Percentiles rank a stretch among this genome's conserved stretches.
Evolutionary conservation across 2,329 filamentous ascomycete genomes (phyloP).

Genomic region (Colletotrichum lindemuthianum): DNA sequence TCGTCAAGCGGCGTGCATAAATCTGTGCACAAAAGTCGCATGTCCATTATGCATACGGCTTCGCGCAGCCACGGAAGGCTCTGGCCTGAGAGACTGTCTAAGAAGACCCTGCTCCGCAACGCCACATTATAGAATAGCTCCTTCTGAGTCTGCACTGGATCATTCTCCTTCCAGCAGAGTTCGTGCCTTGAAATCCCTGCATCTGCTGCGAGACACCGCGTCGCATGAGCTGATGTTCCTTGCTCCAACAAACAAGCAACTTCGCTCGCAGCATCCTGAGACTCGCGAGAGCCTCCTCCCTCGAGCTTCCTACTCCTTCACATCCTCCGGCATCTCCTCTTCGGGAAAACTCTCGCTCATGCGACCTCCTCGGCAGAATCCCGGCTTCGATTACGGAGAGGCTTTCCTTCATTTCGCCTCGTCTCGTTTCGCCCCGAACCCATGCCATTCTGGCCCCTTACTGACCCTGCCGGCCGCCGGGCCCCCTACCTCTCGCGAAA

Average conservation of each 20-base stretch:
- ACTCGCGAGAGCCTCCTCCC: conserved; percentile 2
- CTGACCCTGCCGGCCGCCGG: too few species aligned
- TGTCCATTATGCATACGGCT: too few species aligned
- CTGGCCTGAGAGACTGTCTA: not conserved
- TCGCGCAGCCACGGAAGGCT: not conserved
- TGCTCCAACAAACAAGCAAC: conserved; percentile 9
- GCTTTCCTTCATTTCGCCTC: conserved; percentile 16
- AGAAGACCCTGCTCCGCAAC: conserved; percentile 4
- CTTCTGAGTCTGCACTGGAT: conserved; percentile 4
- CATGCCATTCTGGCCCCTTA: not conserved
- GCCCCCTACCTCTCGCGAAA: too few species aligned
- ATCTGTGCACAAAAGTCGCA: conserved; percentile 13
- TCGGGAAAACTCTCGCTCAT: conserved; percentile 17
- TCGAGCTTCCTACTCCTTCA: not conserved
- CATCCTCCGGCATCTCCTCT: not conserved
- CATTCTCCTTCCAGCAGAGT: conserved; percentile 8
- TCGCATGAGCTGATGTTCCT: conserved; percentile 9
- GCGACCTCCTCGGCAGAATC: not conserved
- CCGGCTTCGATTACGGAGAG: not conserved
- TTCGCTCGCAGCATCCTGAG: not conserved
- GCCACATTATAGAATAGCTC: not conserved
- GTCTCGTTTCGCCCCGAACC: conserved; percentile 7
- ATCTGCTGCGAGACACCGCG: conserved; percentile 21
- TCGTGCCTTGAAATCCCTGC: conserved; percentile 1
- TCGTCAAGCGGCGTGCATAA: conserved; percentile 13